Evolutionary conservation across 164 flowering plant species (phyloP).

Genomic region (Kingdonia uniflora): DNA sequence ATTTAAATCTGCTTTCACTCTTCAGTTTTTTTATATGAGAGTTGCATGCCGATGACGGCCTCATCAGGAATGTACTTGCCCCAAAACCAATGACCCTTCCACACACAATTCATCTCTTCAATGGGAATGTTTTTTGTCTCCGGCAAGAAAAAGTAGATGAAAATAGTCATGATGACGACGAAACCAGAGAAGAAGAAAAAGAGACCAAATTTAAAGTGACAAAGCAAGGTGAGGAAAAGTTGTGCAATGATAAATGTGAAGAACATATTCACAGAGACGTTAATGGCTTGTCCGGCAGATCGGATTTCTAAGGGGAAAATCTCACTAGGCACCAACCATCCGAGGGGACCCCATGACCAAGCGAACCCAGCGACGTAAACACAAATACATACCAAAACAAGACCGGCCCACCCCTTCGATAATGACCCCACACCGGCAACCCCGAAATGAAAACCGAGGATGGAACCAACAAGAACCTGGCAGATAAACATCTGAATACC

Average conservation of each 20-base stretch:
- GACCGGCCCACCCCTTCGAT: not conserved
- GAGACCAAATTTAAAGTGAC: slow-evolving; percentile 13
- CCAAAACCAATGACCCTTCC: slow-evolving; percentile 17
- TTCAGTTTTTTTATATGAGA: too few relatives aligned
- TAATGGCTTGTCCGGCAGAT: slow-evolving; percentile 13
- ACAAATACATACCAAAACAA: slow-evolving; percentile 6
- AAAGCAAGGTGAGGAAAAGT: slow-evolving; percentile 11
- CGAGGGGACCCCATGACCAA: slow-evolving; percentile 16
- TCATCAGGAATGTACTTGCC: not conserved
- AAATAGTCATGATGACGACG: slow-evolving; percentile 7
- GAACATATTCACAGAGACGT: slow-evolving; percentile 10
- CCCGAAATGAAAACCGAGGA: slow-evolving; percentile 6
- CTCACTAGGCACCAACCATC: slow-evolving; percentile 16
- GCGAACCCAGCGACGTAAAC: slow-evolving; percentile 12
- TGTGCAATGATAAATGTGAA: slow-evolving; percentile 13
- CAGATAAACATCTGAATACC: slow-evolving; percentile 13
- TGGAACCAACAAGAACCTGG: slow-evolving; percentile 8
- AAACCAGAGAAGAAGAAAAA: slow-evolving; percentile 13
- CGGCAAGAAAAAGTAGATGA: slow-evolving; percentile 11
- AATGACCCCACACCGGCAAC: not conserved
- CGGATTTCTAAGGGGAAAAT: slow-evolving; percentile 16
- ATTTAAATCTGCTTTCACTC: too few relatives aligned
- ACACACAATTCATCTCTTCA: slow-evolving; percentile 9
- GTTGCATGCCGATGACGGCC: too few relatives aligned
- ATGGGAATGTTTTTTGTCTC: slow-evolving; percentile 12